Conservation (phyloP, 2,329 filamentous ascomycete genomes). For the Ceratocystis destructans region DNA sequence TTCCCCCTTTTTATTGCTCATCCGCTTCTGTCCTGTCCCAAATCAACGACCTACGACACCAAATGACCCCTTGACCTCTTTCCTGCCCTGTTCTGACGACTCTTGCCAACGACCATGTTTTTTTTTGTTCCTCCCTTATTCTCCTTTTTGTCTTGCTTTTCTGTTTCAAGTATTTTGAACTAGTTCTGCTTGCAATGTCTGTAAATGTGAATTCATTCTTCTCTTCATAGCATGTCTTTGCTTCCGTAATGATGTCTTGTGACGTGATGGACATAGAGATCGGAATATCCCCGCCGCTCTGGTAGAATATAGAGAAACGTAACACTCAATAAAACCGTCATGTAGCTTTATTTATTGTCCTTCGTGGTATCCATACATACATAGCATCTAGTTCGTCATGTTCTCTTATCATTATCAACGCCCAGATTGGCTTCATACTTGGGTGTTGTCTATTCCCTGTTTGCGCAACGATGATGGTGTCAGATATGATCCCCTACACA, state of each 20-base stretch:
- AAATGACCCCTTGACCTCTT: not conserved
- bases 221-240: not conserved
- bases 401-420: not conserved
- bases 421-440: not conserved
- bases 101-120: not conserved
- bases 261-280: not conserved
- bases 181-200: not conserved
- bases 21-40: not conserved
- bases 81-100: slow-evolving; percentile 7
- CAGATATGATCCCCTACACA: not conserved
- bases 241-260: not conserved
- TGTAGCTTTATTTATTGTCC: not conserved
- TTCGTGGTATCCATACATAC: not conserved
- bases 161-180: not conserved
- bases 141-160: not conserved
- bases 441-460: not conserved
- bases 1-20: not conserved
- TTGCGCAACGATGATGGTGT: not conserved
- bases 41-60: not conserved
- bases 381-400: not conserved
- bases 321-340: not conserved
- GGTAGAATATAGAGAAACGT: too few relatives aligned
- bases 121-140: not conserved
- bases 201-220: not conserved
- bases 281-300: too few relatives aligned